phyloP scores from a whole-genome alignment of 2,329 filamentous ascomycete genomes.

The Plectosphaerella sp. region DNA sequence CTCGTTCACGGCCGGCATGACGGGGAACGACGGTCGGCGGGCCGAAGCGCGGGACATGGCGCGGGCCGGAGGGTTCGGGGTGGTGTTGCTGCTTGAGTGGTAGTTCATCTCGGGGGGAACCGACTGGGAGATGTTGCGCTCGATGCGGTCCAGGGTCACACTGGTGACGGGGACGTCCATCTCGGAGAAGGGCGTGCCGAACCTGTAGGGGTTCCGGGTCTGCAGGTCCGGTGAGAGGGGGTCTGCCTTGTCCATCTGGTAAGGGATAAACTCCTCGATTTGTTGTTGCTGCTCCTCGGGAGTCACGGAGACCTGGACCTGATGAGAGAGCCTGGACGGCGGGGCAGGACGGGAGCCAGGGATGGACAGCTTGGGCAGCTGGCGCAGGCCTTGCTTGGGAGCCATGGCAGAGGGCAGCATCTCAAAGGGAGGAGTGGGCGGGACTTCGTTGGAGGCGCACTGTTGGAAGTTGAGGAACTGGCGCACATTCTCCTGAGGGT shows the following conservation, averaged over 20 bases:
- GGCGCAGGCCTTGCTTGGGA: slow-evolving; percentile 51
- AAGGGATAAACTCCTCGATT: slow-evolving; percentile 36
- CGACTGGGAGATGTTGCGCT: slow-evolving; percentile 79
- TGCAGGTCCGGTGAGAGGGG: slow-evolving; percentile 52
- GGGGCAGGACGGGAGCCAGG: slow-evolving; percentile 25
- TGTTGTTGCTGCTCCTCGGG: slow-evolving; percentile 15
- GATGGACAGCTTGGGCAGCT: slow-evolving; percentile 59
- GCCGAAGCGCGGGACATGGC: slow-evolving; percentile 51
- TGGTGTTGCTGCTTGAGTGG: slow-evolving; percentile 32
- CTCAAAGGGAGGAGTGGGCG: slow-evolving; percentile 67
- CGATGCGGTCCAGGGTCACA: slow-evolving; percentile 65
- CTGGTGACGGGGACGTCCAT: slow-evolving; percentile 82
- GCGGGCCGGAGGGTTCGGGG: slow-evolving; percentile 30
- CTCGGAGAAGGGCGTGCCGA: slow-evolving; percentile 85
- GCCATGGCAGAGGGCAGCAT: slow-evolving; percentile 43
- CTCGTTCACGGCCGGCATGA: slow-evolving; percentile 68
- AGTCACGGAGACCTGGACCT: slow-evolving; percentile 18
- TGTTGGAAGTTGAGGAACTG: slow-evolving; percentile 88
- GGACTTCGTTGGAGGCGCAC: slow-evolving; percentile 51
- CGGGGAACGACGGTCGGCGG: slow-evolving; percentile 63
- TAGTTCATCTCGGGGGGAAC: slow-evolving; percentile 93
- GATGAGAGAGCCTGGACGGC: slow-evolving; percentile 21
- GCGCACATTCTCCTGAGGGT: slow-evolving; percentile 89
- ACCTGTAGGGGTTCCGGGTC: slow-evolving; percentile 62
- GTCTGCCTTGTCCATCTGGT: slow-evolving; percentile 47